These are phyloP conservation scores for Solanum lycopersicoides DNA, from an alignment of 257 asterid genomes.

Conservation along the genomic window DNA sequence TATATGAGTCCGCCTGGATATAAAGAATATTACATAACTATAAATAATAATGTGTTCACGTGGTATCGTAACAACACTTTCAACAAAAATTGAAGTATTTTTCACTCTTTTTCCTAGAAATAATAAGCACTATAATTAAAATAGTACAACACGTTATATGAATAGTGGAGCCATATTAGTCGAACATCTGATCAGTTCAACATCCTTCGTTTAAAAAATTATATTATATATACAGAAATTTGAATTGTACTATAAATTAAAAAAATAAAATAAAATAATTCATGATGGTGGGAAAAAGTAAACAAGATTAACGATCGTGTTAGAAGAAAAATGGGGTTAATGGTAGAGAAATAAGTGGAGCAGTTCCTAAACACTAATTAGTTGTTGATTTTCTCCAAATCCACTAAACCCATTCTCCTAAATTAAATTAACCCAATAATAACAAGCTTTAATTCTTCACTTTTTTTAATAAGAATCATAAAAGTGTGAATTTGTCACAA, in stretches of 20 bases:
- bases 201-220: background rate
- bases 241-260: background rate
- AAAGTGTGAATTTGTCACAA: background rate
- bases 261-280: background rate
- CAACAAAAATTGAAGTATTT: too few relatives aligned
- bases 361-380: slow-evolving; percentile 8
- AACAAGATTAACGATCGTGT: background rate
- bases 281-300: background rate
- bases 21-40: too few relatives aligned
- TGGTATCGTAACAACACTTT: too few relatives aligned
- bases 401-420: slow-evolving; percentile 7
- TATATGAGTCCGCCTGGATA: too few relatives aligned
- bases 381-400: background rate
- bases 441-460: background rate
- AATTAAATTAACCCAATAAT: slow-evolving; percentile 3
- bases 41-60: too few relatives aligned
- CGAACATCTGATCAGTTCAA: background rate
- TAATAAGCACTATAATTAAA: too few relatives aligned
- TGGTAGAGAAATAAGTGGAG: slow-evolving; percentile 5
- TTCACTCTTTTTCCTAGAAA: too few relatives aligned
- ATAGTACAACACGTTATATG: too few relatives aligned
- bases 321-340: background rate
- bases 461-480: background rate
- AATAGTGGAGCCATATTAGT: background rate
- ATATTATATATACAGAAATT: background rate